These are phyloP conservation scores for Chenopodium formosanum DNA, from an alignment of 148 eudicot species.

Conservation along the genomic window DNA sequence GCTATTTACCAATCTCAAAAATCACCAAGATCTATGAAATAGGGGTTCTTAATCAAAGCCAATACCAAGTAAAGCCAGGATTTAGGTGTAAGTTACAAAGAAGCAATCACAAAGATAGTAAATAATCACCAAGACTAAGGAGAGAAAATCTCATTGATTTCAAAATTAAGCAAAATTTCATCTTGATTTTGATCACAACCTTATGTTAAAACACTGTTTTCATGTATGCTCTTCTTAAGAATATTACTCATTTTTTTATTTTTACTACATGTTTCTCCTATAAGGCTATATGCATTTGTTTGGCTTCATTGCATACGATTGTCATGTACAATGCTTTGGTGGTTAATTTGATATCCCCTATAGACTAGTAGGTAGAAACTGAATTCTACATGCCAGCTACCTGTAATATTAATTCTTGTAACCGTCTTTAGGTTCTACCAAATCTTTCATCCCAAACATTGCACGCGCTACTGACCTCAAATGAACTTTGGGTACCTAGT, in stretches of 20 bases:
- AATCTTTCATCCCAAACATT: conserved; percentile 94
- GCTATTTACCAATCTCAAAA: no score
- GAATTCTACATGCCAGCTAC: background rate
- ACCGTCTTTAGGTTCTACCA: conserved; percentile 67
- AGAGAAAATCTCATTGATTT: no score
- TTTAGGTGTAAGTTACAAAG: no score
- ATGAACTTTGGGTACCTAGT: conserved; percentile 91
- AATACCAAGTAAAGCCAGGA: no score
- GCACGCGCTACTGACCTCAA: conserved; percentile 83
- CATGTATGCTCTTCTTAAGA: background rate
- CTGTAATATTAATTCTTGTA: conserved; percentile 18
- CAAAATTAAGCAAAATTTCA: no score
- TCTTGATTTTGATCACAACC: no score
- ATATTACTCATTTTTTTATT: background rate
- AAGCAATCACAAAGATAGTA: no score
- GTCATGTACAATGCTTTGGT: background rate
- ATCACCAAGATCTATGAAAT: no score
- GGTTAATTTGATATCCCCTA: background rate
- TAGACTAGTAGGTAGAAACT: background rate
- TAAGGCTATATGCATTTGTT: background rate
- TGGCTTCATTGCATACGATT: conserved; percentile 8
- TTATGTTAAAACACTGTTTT: background rate
- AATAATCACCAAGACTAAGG: no score
- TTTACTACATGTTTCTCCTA: no score
- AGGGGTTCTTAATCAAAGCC: no score